Evolutionary conservation across 2,329 filamentous ascomycete species (phyloP).

Genomic region (Cladophialophora chaetospira): DNA sequence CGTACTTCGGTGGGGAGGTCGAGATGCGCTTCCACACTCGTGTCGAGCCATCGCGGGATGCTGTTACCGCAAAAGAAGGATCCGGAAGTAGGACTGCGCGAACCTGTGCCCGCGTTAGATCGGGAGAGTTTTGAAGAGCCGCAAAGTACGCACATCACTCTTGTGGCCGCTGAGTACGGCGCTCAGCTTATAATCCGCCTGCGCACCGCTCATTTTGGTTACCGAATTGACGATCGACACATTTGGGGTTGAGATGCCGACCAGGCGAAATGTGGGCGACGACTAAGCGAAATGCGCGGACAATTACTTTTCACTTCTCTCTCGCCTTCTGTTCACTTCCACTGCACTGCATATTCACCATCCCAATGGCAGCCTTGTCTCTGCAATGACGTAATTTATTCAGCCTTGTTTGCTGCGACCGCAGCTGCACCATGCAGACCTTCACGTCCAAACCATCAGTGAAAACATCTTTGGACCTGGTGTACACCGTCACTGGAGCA

Average conservation of each 20-base stretch:
- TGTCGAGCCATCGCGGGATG: conserved; percentile 88
- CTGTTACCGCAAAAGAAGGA: conserved; percentile 73
- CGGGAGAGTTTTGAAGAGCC: conserved; percentile 27
- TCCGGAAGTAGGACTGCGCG: conserved; percentile 79
- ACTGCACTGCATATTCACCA: not conserved
- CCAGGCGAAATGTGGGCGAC: not conserved
- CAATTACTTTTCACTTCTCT: not conserved
- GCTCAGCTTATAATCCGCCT: conserved; percentile 68
- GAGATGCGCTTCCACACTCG: conserved; percentile 76
- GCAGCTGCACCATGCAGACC: not conserved
- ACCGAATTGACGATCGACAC: not conserved
- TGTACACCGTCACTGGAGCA: too few relatives aligned
- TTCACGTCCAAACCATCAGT: too few relatives aligned
- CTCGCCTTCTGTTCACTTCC: not conserved
- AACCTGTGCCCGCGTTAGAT: conserved; percentile 61
- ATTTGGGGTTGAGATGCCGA: not conserved
- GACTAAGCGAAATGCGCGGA: not conserved
- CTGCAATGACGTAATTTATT: not conserved
- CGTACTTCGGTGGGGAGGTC: conserved; percentile 68
- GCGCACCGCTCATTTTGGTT: conserved; percentile 16
- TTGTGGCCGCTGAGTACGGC: conserved; percentile 86
- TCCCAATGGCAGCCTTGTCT: not conserved
- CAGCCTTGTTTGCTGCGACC: not conserved
- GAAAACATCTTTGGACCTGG: too few relatives aligned
- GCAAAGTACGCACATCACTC: conserved; percentile 69